These are phyloP conservation scores for Multifurca ochricompacta DNA, from an alignment of 768 basidiomycete species.

Conservation along the genomic window DNA sequence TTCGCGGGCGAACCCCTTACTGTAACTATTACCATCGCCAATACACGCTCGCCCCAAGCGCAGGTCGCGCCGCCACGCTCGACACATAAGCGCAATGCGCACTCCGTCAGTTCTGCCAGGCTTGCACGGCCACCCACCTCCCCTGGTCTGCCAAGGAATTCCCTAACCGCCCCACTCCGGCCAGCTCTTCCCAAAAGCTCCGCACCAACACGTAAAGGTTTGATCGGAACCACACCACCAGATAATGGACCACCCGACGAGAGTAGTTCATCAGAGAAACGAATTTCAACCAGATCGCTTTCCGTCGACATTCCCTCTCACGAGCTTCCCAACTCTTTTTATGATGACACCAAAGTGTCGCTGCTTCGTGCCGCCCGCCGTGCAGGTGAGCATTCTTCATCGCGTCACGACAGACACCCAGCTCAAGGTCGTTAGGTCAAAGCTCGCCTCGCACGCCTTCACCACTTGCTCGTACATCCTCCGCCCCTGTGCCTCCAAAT, in stretches of 20 bases:
- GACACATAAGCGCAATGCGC: constrained; percentile 62
- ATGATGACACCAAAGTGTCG: constrained; percentile 5
- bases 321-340: constrained; percentile 30
- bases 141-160: constrained; percentile 49
- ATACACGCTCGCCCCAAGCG: constrained; percentile 51
- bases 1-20: constrained; percentile 88
- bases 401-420: neutral
- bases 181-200: constrained; percentile 10
- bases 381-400: constrained; percentile 3
- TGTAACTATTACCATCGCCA: constrained; percentile 82
- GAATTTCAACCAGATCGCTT: constrained; percentile 41
- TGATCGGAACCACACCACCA: constrained; percentile 40
- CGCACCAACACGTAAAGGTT: constrained; percentile 35
- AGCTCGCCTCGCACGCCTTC: constrained; percentile 25
- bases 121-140: constrained; percentile 78
- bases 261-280: constrained; percentile 8
- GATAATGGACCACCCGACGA: constrained; percentile 22
- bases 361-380: constrained; percentile 12
- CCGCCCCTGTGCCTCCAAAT: constrained; percentile 35
- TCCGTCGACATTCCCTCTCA: constrained; percentile 54
- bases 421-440: constrained; percentile 1
- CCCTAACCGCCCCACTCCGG: constrained; percentile 30
- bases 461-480: constrained; percentile 42
- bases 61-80: constrained; percentile 32
- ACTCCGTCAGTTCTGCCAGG: constrained; percentile 79